phyloP scores from a whole-genome alignment of 306 rosid species.

The Lotus japonicus region DNA sequence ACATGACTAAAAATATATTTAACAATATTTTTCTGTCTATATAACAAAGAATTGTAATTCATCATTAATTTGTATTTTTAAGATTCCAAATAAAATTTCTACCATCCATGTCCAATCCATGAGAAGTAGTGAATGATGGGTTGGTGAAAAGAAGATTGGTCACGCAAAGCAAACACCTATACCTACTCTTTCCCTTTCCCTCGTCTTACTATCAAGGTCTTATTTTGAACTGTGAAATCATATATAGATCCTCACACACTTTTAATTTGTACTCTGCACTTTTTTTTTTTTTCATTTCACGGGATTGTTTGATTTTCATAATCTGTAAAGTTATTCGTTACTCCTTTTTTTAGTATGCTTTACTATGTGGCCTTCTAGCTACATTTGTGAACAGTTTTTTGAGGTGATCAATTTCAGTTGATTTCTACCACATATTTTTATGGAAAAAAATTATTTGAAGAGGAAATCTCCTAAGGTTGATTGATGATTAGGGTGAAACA shows the following conservation, averaged over 20 bases:
- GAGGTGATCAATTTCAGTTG: too few species aligned
- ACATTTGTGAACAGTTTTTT: too few species aligned
- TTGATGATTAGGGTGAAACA: too few species aligned
- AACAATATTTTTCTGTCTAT: too few species aligned
- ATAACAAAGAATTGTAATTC: too few species aligned
- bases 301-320: not conserved
- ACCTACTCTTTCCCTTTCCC: not conserved
- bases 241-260: not conserved
- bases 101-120: not conserved
- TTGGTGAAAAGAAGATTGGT: not conserved
- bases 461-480: too few species aligned
- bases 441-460: too few species aligned
- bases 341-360: not conserved
- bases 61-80: too few species aligned
- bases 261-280: not conserved
- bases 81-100: too few species aligned
- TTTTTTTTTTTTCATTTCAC: conserved; percentile 3
- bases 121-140: not conserved
- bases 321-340: not conserved
- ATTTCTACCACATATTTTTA: too few species aligned
- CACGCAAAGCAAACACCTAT: conserved; percentile 2
- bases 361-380: too few species aligned
- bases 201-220: not conserved
- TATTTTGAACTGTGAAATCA: not conserved
- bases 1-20: too few species aligned